These are phyloP conservation scores for Saccharomycopsis babjevae DNA, from an alignment of 805 yeast genomes.

Conservation along the genomic window DNA sequence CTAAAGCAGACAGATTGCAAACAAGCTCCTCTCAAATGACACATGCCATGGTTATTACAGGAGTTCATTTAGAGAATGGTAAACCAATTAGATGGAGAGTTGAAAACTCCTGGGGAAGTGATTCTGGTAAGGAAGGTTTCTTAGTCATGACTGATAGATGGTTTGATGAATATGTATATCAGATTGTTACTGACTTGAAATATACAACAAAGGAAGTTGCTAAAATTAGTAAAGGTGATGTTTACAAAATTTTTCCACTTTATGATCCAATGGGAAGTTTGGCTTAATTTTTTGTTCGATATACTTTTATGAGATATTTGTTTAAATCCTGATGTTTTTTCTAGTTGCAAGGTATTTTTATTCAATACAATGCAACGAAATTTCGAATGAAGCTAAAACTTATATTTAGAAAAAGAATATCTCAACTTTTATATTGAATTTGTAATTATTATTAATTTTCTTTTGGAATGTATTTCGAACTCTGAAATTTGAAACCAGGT, in stretches of 20 bases:
- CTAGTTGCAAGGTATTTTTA: background rate
- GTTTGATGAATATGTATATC: slow-evolving; percentile 66
- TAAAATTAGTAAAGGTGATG: slow-evolving; percentile 30
- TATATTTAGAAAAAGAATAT: no score
- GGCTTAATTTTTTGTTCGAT: slow-evolving; percentile 27
- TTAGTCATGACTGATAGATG: slow-evolving; percentile 65
- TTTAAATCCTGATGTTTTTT: no score
- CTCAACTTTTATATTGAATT: no score
- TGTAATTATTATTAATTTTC: no score
- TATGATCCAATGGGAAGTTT: slow-evolving; percentile 80
- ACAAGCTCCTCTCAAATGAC: slow-evolving; percentile 74
- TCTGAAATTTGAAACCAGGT: no score
- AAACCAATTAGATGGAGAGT: slow-evolving; percentile 61
- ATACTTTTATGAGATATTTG: background rate
- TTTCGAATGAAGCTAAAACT: no score
- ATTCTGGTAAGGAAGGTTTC: slow-evolving; percentile 56
- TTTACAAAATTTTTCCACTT: slow-evolving; percentile 50
- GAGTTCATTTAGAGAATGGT: slow-evolving; percentile 60
- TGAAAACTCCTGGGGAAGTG: slow-evolving; percentile 72
- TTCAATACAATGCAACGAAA: no score
- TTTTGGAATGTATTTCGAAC: no score
- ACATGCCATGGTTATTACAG: slow-evolving; percentile 83
- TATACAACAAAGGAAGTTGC: slow-evolving; percentile 35
- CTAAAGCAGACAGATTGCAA: slow-evolving; percentile 59
- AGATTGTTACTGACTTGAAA: slow-evolving; percentile 49